These are phyloP conservation scores for Xylaria flabelliformis DNA, from an alignment of 495 filamentous ascomycete genomes.

Conservation along the genomic window DNA sequence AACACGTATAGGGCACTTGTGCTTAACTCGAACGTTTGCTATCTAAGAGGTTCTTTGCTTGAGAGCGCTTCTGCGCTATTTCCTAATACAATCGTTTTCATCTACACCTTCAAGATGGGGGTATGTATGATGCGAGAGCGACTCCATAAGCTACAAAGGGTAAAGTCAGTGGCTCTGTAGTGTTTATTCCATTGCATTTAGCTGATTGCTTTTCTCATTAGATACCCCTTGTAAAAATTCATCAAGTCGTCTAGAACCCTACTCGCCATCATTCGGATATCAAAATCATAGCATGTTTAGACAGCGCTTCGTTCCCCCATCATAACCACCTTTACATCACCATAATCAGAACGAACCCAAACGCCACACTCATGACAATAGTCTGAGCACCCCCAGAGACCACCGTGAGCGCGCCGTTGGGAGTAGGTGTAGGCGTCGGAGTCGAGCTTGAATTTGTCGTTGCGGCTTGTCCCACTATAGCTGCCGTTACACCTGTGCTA, in stretches of 20 bases:
- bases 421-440: conserved; percentile 9
- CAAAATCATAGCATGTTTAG: conserved; percentile 7
- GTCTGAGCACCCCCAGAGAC: background rate
- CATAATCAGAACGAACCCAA: conserved; percentile 3
- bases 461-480: conserved; percentile 29
- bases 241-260: background rate
- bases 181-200: background rate
- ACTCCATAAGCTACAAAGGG: background rate
- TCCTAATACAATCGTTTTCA: conserved; percentile 2
- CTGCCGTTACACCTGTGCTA: conserved; percentile 44
- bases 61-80: background rate
- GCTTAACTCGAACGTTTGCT: background rate
- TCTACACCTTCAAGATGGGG: background rate
- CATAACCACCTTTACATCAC: conserved; percentile 5
- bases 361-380: background rate
- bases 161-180: background rate
- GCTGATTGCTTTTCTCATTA: conserved; percentile 3
- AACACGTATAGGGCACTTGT: background rate
- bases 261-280: conserved; percentile 10
- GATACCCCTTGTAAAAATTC: background rate
- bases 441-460: conserved; percentile 3
- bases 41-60: background rate
- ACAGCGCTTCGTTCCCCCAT: background rate
- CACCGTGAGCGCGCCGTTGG: background rate
- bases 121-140: background rate